phyloP scores from a whole-genome alignment of 108 stramenopile genomes.

The Skeletonema marinoi region DNA sequence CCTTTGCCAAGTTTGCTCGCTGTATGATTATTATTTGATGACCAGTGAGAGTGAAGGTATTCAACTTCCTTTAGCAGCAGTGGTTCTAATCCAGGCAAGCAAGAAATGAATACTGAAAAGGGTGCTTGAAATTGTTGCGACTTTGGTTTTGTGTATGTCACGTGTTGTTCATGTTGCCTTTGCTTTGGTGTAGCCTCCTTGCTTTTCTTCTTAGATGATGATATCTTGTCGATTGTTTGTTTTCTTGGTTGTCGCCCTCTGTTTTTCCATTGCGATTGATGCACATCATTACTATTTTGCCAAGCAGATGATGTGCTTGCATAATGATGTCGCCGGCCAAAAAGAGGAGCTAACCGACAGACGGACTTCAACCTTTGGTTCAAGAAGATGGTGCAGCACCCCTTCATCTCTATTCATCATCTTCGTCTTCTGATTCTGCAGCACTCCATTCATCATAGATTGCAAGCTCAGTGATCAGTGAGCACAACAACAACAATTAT shows the following conservation, averaged over 20 bases:
- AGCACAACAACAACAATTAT: too few relatives aligned
- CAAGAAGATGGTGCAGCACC: not conserved
- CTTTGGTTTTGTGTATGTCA: not conserved
- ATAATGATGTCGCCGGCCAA: not conserved
- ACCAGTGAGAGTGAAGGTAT: constrained; percentile 36
- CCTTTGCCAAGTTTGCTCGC: not conserved
- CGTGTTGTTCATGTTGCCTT: not conserved
- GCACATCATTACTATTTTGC: not conserved
- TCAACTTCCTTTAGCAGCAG: constrained; percentile 56
- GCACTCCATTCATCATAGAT: not conserved
- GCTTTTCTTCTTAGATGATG: not conserved
- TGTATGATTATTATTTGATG: not conserved
- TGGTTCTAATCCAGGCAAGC: constrained; percentile 73
- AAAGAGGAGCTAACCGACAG: not conserved
- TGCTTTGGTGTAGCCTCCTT: not conserved
- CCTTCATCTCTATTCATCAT: not conserved
- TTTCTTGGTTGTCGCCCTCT: not conserved
- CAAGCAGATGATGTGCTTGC: not conserved
- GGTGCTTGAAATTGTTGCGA: constrained; percentile 18
- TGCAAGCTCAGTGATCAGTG: too few relatives aligned
- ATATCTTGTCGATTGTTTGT: not conserved
- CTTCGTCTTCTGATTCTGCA: not conserved
- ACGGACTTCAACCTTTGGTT: not conserved
- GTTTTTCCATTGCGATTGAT: too few relatives aligned
- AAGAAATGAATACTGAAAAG: constrained; percentile 53